phyloP scores from a whole-genome alignment of 257 asterid species.

The Knoxia roxburghii region DNA sequence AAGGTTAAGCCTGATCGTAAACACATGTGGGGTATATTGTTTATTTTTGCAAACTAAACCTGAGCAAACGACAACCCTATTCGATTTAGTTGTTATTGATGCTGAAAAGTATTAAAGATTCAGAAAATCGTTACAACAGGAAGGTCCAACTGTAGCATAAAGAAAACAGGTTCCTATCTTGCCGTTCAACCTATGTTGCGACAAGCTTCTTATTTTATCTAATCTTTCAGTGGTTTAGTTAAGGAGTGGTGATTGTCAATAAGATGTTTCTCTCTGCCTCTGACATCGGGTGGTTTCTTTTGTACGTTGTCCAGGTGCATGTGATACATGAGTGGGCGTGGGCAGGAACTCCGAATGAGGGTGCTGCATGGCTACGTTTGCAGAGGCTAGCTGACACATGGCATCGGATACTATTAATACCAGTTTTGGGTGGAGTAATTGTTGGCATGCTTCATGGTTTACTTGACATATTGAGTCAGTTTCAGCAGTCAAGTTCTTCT shows the following conservation, averaged over 20 bases:
- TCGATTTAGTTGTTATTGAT: neutral
- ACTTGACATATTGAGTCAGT: conserved; percentile 75
- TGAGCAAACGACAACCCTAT: no score
- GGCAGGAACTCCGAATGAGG: conserved; percentile 99
- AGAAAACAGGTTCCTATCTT: no score
- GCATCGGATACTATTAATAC: conserved; percentile 92
- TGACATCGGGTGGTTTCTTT: conserved; percentile 13
- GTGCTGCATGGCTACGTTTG: conserved; percentile 97
- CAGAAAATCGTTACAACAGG: neutral
- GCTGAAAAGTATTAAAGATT: neutral
- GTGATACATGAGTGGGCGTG: conserved; percentile 97
- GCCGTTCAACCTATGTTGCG: no score
- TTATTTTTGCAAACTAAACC: neutral
- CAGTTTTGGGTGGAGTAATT: conserved; percentile 90
- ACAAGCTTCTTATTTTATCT: no score
- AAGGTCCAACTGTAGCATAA: neutral
- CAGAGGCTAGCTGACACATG: conserved; percentile 93
- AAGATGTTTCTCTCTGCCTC: neutral
- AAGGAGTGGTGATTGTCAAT: neutral
- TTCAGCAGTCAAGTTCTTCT: conserved; percentile 66
- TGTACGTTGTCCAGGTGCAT: conserved; percentile 56
- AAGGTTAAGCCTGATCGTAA: neutral
- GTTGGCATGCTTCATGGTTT: conserved; percentile 98
- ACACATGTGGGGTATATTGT: neutral
- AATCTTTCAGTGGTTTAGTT: neutral